phyloP scores from a whole-genome alignment of 192 early-diverging fungal species.

The Backusella tarrabulga region DNA sequence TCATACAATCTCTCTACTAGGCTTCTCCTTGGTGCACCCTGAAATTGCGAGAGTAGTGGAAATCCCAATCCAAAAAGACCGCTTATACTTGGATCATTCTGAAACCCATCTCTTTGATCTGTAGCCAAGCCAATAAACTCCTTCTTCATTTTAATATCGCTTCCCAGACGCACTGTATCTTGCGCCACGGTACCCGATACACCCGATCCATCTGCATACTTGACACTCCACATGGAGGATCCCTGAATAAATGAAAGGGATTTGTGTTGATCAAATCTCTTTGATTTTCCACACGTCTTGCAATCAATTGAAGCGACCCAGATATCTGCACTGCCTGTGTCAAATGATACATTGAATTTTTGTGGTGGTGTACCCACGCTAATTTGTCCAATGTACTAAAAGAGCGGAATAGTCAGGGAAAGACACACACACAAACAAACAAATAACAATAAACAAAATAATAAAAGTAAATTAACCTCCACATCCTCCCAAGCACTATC shows the following conservation, averaged over 20 bases:
- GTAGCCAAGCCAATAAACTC: conserved; percentile 61
- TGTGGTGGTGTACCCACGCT: conserved; percentile 70
- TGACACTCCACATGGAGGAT: conserved; percentile 32
- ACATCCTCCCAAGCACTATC: conserved; percentile 23
- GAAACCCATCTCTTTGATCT: conserved; percentile 52
- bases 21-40: not conserved
- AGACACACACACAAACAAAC: too few species aligned
- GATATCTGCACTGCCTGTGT: conserved; percentile 71
- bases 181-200: conserved; percentile 32
- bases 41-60: conserved; percentile 29
- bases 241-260: conserved; percentile 26
- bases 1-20: conserved; percentile 20
- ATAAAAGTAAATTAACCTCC: conserved; percentile 8
- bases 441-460: not conserved
- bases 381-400: conserved; percentile 52
- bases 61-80: conserved; percentile 68
- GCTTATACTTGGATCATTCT: conserved; percentile 53
- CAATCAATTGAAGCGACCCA: conserved; percentile 53
- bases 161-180: conserved; percentile 58
- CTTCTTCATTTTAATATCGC: conserved; percentile 46
- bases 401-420: not conserved
- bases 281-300: conserved; percentile 19
- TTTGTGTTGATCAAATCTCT: conserved; percentile 19
- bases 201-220: conserved; percentile 46
- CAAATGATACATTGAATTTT: conserved; percentile 63